Conservation (phyloP, 441 rosid species). For the Eutrema salsugineum region DNA sequence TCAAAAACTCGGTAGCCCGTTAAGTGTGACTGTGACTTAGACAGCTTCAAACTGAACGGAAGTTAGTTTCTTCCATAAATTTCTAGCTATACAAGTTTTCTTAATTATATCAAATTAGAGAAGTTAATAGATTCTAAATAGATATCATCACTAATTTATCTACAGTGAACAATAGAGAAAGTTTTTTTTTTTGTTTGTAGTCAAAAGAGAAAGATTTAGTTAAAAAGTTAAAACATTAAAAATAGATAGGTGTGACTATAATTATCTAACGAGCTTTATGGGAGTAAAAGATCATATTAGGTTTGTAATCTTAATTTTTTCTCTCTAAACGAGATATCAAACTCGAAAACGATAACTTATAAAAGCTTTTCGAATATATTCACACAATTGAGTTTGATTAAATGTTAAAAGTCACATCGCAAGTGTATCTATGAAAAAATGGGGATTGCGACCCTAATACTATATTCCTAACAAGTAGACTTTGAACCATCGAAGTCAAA, state of each 20-base stretch:
- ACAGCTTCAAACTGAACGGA: too few species aligned
- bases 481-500: slow-evolving; percentile 9
- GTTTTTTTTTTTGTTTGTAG: background rate
- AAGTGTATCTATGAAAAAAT: background rate
- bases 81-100: too few species aligned
- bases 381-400: background rate
- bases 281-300: background rate
- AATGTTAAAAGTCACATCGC: background rate
- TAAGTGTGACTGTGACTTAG: too few species aligned
- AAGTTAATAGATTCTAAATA: background rate
- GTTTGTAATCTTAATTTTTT: background rate
- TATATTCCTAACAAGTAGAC: background rate
- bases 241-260: background rate
- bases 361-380: too few species aligned
- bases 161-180: background rate
- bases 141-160: background rate
- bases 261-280: background rate
- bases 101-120: background rate
- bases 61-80: too few species aligned
- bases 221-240: background rate
- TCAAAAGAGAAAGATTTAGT: background rate
- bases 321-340: background rate
- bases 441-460: slow-evolving; percentile 12
- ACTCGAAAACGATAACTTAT: background rate
- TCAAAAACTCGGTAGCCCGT: slow-evolving; percentile 16